Evolutionary conservation across 116 monocot genomes (phyloP), one percentile per base, ranked within the genome.

Genomic region (Posidonia oceanica): DNA sequence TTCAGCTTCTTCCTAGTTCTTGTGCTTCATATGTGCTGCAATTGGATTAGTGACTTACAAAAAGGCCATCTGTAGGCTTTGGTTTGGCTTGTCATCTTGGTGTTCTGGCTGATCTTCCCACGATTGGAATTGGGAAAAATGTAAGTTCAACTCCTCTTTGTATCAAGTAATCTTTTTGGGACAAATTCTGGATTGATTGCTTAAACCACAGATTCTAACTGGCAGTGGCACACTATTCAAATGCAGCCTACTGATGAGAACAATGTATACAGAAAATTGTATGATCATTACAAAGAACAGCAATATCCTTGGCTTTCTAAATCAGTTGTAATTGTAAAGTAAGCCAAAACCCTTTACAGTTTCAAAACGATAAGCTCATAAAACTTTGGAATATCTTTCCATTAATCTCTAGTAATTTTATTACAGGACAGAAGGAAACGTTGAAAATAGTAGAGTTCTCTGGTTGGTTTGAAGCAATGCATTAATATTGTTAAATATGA

Each of bases 51-150:
- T 39, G 36, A 10, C n/a, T 14, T 23, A 36, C 23, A 41, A 21
- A 23, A 60, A 61, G 1, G 13, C 12, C 1, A 17, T 37, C 23
- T 75, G 61, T 75, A 97, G 97, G 97, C 61, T 89, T 92, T 83
- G 97, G 97, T 75, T 82, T 92, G 77, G 97, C 97, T 77, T 97
- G 97, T 71, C 97, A 97, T 89, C 75, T 97, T 72, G 97, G 97
- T 65, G 89, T 97, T 39, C 74, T 97, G 62, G 85, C 81, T 63
- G 80, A 86, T 72, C 58, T 92, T 59, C 97, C 97, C 14, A 78
- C 89, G 22, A 87, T 97, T 66, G 93, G 97, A 22, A 72, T 97
- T 76, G 93, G 97, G 56, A 97, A 97, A 79, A 97, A 84, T 89
- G 96, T 91, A 80, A 86, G 91, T 82, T n/a, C 4, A 60, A 60